Base-by-base conservation (phyloP, 2,329 filamentous ascomycete species). In the Ceratocystis cacaofunesta region DNA sequence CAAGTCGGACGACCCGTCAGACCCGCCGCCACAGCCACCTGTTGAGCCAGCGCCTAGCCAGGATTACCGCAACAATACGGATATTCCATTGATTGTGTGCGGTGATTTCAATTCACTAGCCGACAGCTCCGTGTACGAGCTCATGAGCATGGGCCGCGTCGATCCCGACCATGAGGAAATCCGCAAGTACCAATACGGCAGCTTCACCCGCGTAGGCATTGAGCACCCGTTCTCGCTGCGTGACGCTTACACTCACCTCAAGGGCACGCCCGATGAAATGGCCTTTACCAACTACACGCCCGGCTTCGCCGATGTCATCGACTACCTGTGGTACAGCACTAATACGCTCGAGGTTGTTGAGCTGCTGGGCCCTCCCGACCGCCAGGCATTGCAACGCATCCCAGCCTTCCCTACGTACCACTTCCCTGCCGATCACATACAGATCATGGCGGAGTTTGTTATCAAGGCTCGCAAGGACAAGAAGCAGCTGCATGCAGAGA, bases 281-380 rank as follows among this genome's bases (percentile, higher is more conserved):
- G 85, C 85, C 3, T 99, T 96, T 75, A 99, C 94, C 60, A 99
- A 99, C 76, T 99, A 97, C 76, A 95, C 91, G 15, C 92, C 94
- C 0, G 85, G 85, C n/a, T 99, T 96, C 76, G 84, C 85, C 63
- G 92, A 91, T 68, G 89, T 95, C 66, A 88, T 99, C 70, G 94
- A 99, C 74, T 96, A 97, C 75, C 90, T 99, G 71, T 97, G 92
- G 91, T 99, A 95, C 76, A 92, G 91, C 66, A 92, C 90, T 66
- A 96, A 94, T 75, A 85, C 88, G 25, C 79, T 96, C 57, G 89
- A 94, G 72, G 88, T 95, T 28, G 86, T 90, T 19, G 88, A 88
- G 64, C 76, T 96, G 64, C 85, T 96, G 3, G 92, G 92, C 36
- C 88, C 92, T 55, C 89, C 95, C 1, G 92, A 96, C 73, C 83